phyloP scores from a whole-genome alignment of 345 rosid genomes.

The Iberis pinnata region DNA sequence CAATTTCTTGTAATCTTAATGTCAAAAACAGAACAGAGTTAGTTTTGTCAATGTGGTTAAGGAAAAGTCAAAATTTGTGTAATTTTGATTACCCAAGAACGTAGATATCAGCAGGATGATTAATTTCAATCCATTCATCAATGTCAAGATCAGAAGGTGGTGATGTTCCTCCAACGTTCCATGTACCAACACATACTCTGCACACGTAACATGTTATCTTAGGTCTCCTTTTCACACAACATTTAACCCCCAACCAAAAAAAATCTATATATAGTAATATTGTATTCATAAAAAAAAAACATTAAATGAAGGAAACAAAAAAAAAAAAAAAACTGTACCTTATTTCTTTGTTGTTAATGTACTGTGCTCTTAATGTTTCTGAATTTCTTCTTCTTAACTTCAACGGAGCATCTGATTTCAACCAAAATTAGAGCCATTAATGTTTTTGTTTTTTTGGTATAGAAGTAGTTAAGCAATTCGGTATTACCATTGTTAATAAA shows the following conservation, averaged over 20 bases:
- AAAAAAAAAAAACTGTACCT: conserved; percentile 16
- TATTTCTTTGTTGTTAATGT: conserved; percentile 34
- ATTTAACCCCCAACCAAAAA: too few relatives aligned
- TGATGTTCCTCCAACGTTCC: conserved; percentile 88
- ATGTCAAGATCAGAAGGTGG: conserved; percentile 84
- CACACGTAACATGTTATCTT: not conserved
- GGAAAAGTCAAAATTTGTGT: conserved; percentile 15
- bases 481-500: conserved; percentile 29
- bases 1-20: conserved; percentile 82
- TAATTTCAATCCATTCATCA: conserved; percentile 71
- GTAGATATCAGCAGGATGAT: conserved; percentile 83
- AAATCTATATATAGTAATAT: too few relatives aligned
- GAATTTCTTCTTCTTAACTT: conserved; percentile 31
- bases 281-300: not conserved
- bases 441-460: not conserved
- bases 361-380: conserved; percentile 32
- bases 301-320: not conserved
- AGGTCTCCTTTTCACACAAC: too few relatives aligned
- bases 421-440: not conserved
- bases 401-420: conserved; percentile 20
- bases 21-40: conserved; percentile 9
- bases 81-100: conserved; percentile 73
- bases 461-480: not conserved
- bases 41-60: conserved; percentile 23
- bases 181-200: conserved; percentile 74